Evolutionary conservation across 2,329 filamentous ascomycete species (phyloP).

Genomic region (Atkinsonella hypoxylon): DNA sequence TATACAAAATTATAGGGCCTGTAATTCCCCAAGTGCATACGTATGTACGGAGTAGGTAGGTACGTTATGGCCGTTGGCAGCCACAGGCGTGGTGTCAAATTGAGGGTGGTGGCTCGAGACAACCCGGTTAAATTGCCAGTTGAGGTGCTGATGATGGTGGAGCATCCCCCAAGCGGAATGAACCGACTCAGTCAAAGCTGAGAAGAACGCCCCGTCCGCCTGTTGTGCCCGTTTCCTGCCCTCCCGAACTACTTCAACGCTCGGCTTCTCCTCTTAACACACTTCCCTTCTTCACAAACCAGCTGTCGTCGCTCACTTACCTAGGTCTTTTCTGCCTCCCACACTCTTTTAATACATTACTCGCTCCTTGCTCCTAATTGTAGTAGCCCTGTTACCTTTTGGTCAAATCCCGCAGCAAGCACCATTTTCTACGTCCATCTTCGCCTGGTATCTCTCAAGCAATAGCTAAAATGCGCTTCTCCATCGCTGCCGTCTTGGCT

Average conservation of each 20-base stretch:
- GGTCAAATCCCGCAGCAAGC: neutral
- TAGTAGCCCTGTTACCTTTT: neutral
- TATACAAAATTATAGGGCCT: no score
- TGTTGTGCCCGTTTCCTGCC: neutral
- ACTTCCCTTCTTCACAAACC: conserved; percentile 12
- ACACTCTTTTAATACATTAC: conserved; percentile 4
- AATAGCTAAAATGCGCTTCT: conserved; percentile 41
- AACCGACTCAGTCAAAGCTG: neutral
- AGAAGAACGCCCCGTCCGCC: neutral
- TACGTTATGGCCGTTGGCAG: no score
- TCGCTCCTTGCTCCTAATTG: conserved; percentile 7
- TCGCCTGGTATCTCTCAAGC: neutral
- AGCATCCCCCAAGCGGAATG: neutral
- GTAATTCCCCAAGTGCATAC: no score
- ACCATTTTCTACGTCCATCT: neutral
- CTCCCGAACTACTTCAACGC: conserved; percentile 1
- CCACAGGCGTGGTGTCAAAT: no score
- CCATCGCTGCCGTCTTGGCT: conserved; percentile 38
- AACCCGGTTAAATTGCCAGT: no score
- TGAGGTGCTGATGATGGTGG: no score
- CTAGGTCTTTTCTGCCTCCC: conserved; percentile 9
- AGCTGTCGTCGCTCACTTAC: conserved; percentile 11
- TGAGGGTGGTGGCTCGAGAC: no score
- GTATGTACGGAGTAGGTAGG: no score
- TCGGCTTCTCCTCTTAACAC: conserved; percentile 5